A percentile compares a stretch with the other conserved stretches of the same genome.
Evolutionary conservation across 345 rosid species (phyloP).

Genomic region (rapeseed (Brassica napus)): Da-Ae NC_063448.1:24371001-24371500

Average conservation of each 20-base stretch:
- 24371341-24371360: too few species aligned
- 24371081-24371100: too few species aligned
- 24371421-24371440: too few species aligned
- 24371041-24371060: background rate
- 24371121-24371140: background rate
- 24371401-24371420: too few species aligned
- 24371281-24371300: background rate
- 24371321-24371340: too few species aligned
- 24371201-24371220: background rate
- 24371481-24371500: background rate
- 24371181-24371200: background rate
- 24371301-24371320: background rate
- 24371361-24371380: too few species aligned
- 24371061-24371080: background rate
- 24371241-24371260: background rate
- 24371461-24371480: too few species aligned
- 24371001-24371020: too few species aligned
- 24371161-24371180: background rate
- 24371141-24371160: background rate
- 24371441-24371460: too few species aligned
- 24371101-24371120: background rate
- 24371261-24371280: background rate
- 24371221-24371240: background rate
- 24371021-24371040: background rate
- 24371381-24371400: too few species aligned